Conservation (phyloP, 345 rosid species). For the Moringa oleifera region DNA sequence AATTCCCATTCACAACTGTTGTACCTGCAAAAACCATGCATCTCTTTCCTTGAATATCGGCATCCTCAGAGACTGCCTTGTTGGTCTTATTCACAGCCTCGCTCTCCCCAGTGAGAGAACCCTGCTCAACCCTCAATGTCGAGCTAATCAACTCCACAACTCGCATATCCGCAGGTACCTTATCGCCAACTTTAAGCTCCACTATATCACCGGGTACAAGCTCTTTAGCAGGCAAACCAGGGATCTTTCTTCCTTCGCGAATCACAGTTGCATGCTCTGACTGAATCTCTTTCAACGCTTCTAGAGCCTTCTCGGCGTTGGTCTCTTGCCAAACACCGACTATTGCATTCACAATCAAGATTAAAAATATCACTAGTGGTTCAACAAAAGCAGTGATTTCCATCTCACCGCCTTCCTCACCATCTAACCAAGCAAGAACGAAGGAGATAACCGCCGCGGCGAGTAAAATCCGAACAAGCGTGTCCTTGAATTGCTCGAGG, state of each 20-base stretch:
- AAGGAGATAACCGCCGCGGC: conserved; percentile 56
- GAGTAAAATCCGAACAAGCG: conserved; percentile 52
- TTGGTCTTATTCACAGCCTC: conserved; percentile 57
- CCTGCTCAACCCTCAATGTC: conserved; percentile 56
- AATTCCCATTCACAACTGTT: conserved; percentile 61
- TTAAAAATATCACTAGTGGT: conserved; percentile 66
- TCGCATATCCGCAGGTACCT: conserved; percentile 72
- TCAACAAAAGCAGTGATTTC: conserved; percentile 68
- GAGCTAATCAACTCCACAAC: conserved; percentile 54
- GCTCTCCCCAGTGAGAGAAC: conserved; percentile 69
- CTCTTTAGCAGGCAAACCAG: conserved; percentile 41
- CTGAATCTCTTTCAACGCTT: conserved; percentile 64
- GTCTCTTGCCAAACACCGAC: conserved; percentile 74
- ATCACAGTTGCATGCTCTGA: conserved; percentile 57
- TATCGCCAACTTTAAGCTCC: conserved; percentile 66
- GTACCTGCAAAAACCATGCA: conserved; percentile 68
- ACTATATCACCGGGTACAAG: conserved; percentile 65
- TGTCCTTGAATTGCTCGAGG: conserved; percentile 60
- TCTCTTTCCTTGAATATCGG: conserved; percentile 63
- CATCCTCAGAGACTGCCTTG: conserved; percentile 28
- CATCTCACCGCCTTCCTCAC: conserved; percentile 52
- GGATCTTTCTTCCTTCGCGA: conserved; percentile 40
- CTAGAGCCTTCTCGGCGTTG: conserved; percentile 71
- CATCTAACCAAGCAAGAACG: conserved; percentile 57
- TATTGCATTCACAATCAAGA: conserved; percentile 55